These are phyloP conservation scores for Pseudocercospora vitis DNA, from an alignment of 2,329 filamentous ascomycete genomes.

Conservation along the genomic window DNA sequence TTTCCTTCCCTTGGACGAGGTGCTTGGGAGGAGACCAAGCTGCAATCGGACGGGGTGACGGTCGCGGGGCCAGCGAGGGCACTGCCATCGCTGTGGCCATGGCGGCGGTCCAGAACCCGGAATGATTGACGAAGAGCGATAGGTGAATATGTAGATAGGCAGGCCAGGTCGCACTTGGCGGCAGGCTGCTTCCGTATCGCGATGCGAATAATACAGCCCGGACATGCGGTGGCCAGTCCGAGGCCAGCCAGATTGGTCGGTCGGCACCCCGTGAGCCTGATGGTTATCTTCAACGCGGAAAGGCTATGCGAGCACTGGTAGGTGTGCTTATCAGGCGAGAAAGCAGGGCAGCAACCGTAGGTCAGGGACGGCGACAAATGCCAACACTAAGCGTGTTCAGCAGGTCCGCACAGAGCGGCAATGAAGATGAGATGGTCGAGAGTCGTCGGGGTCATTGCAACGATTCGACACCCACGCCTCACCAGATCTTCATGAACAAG, in stretches of 20 bases:
- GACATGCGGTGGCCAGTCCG: conserved; percentile 19
- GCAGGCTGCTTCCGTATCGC: conserved; percentile 14
- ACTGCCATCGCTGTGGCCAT: conserved; percentile 53
- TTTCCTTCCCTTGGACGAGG: conserved; percentile 46
- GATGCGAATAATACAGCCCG: conserved; percentile 17
- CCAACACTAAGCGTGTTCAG: conserved; percentile 29
- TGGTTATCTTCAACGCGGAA: conserved; percentile 18
- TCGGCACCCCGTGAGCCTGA: conserved; percentile 18
- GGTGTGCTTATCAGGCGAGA: conserved; percentile 26
- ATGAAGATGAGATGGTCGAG: conserved; percentile 39
- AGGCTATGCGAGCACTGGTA: conserved; percentile 11
- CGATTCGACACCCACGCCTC: conserved; percentile 9
- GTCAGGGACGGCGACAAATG: conserved; percentile 15
- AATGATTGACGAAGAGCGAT: conserved; percentile 23
- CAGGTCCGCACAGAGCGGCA: conserved; percentile 33
- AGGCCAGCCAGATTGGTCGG: conserved; percentile 9
- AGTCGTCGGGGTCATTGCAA: conserved; percentile 39
- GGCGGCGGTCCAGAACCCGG: conserved; percentile 21
- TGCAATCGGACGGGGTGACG: conserved; percentile 47
- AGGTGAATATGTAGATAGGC: conserved; percentile 24
- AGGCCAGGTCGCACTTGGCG: conserved; percentile 15
- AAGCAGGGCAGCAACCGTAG: conserved; percentile 21
- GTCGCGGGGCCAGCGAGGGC: conserved; percentile 48
- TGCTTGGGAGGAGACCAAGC: conserved; percentile 46
- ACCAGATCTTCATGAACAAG: conserved; percentile 2